Percentiles rank a stretch among this genome's conserved stretches.
These are phyloP conservation scores for Ogataea ramenticola DNA, from an alignment of 805 yeast genomes.

Conservation along the genomic window DNA sequence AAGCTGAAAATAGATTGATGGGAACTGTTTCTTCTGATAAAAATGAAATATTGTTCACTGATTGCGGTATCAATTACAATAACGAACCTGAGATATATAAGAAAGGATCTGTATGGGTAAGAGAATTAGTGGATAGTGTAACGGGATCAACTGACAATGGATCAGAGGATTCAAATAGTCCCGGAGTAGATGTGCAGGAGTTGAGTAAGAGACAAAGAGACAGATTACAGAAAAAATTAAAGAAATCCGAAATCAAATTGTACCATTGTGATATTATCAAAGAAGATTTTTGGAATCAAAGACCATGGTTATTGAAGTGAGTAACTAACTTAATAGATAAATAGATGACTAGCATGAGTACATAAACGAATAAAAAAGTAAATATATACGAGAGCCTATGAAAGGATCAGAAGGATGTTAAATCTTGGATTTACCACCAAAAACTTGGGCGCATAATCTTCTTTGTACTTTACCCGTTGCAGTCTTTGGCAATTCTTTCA, in stretches of 20 bases:
- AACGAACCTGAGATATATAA: constrained; percentile 82
- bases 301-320: constrained; percentile 29
- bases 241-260: constrained; percentile 36
- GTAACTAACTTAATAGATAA: too few relatives aligned
- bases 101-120: constrained; percentile 66
- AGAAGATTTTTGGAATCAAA: constrained; percentile 52
- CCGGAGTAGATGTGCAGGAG: constrained; percentile 1
- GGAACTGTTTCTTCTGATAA: constrained; percentile 83
- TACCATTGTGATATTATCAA: constrained; percentile 58
- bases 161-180: too few relatives aligned
- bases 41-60: constrained; percentile 74
- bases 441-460: constrained; percentile 50
- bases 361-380: too few relatives aligned
- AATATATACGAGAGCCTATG: too few relatives aligned
- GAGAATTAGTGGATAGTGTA: constrained; percentile 30
- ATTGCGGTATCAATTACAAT: constrained; percentile 83
- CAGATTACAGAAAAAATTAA: constrained; percentile 38
- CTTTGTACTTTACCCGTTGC: constrained; percentile 77
- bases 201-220: constrained; percentile 40
- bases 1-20: constrained; percentile 68
- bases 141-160: too few relatives aligned
- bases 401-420: too few relatives aligned
- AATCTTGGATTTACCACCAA: constrained; percentile 27
- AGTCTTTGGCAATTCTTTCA: constrained; percentile 61
- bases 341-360: too few relatives aligned